Conservation (phyloP, 352 stramenopile genomes). For the Pilasporangium apinafurcum region DNA sequence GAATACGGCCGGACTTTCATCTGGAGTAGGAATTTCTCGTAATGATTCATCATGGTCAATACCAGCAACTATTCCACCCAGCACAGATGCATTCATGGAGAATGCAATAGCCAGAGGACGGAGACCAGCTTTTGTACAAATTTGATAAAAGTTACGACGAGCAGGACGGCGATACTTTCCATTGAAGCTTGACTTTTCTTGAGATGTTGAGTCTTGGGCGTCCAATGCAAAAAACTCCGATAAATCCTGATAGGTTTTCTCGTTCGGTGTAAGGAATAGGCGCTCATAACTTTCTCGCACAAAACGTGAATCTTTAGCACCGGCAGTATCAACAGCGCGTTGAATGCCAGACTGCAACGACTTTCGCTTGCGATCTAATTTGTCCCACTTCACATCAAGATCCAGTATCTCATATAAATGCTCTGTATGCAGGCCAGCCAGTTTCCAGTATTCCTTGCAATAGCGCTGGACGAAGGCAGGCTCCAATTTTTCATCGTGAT, state of each 20-base stretch:
- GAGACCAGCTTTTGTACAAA: slow-evolving; percentile 80
- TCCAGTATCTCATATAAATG: slow-evolving; percentile 85
- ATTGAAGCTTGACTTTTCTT: slow-evolving; percentile 42
- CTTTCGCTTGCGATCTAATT: slow-evolving; percentile 74
- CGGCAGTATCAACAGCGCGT: slow-evolving; percentile 54
- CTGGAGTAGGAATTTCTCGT: slow-evolving; percentile 64
- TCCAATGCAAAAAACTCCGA: slow-evolving; percentile 83
- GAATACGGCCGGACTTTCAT: slow-evolving; percentile 62
- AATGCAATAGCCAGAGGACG: slow-evolving; percentile 65
- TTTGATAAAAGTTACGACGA: slow-evolving; percentile 85
- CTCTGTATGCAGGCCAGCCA: slow-evolving; percentile 69
- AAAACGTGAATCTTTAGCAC: slow-evolving; percentile 68
- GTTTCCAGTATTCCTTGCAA: slow-evolving; percentile 89
- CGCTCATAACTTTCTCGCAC: slow-evolving; percentile 82
- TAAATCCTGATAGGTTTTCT: slow-evolving; percentile 83
- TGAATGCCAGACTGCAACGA: slow-evolving; percentile 72
- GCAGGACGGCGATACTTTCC: slow-evolving; percentile 71
- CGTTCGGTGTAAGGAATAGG: slow-evolving; percentile 58
- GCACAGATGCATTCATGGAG: slow-evolving; percentile 81
- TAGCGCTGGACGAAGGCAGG: slow-evolving; percentile 87
- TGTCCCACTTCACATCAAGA: slow-evolving; percentile 86
- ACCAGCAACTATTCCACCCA: slow-evolving; percentile 70
- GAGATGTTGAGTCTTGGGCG: slow-evolving; percentile 39
- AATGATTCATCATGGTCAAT: slow-evolving; percentile 62
- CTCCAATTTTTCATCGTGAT: slow-evolving; percentile 86